Evolutionary conservation across 2,329 filamentous ascomycete genomes (phyloP).

Genomic region (Alternaria dauci): DNA sequence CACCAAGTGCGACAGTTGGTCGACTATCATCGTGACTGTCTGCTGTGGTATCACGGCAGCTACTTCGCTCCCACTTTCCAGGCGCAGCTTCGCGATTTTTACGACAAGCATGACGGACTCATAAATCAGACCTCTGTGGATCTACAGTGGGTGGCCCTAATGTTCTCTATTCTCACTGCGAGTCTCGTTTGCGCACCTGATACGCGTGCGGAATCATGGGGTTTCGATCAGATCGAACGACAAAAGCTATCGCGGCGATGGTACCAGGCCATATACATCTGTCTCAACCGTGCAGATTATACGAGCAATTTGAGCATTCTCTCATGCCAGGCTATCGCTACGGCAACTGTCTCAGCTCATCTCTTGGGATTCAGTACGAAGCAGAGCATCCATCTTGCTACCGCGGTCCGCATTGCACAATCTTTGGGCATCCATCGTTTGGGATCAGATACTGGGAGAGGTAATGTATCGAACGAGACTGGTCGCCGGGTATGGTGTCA

Average conservation of each 20-base stretch:
- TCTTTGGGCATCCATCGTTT: slow-evolving; percentile 52
- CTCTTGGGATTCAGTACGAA: slow-evolving; percentile 54
- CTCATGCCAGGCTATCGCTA: too few species aligned
- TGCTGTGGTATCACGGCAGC: too few species aligned
- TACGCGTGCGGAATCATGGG: slow-evolving; percentile 48
- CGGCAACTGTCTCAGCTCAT: too few species aligned
- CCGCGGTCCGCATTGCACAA: slow-evolving; percentile 31
- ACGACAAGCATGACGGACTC: slow-evolving; percentile 40
- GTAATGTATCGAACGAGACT: slow-evolving; percentile 33
- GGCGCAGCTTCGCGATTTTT: slow-evolving; percentile 49
- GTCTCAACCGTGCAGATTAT: slow-evolving; percentile 55
- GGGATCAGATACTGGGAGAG: slow-evolving; percentile 15
- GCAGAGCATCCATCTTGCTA: slow-evolving; percentile 55
- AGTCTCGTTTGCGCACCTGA: slow-evolving; percentile 16
- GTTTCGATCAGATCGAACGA: slow-evolving; percentile 52
- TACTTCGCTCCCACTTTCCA: slow-evolving; percentile 7
- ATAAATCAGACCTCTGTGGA: slow-evolving; percentile 29
- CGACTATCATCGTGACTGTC: too few species aligned
- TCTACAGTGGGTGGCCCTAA: background rate
- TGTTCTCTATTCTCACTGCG: background rate
- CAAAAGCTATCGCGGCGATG: slow-evolving; percentile 52
- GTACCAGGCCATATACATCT: slow-evolving; percentile 54
- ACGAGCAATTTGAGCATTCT: slow-evolving; percentile 32
- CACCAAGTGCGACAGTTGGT: too few species aligned
- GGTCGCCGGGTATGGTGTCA: slow-evolving; percentile 49